phyloP scores from a whole-genome alignment of 1,139 yeast genomes.

The Lodderomyces metapsilosis region DNA sequence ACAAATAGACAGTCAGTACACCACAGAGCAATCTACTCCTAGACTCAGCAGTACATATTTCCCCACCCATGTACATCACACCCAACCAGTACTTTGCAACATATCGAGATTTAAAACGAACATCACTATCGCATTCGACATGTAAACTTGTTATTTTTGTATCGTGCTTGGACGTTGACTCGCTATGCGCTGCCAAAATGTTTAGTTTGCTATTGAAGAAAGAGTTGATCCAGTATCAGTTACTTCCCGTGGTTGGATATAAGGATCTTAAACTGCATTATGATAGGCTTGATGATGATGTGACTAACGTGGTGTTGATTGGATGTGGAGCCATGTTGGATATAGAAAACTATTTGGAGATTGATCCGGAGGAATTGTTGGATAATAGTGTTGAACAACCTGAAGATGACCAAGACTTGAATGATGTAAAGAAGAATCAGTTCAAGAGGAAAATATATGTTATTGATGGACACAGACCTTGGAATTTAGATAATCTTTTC shows the following conservation, averaged over 20 bases:
- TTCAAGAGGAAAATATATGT: conserved; percentile 55
- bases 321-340: conserved; percentile 98
- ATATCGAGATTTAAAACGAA: conserved; percentile 57
- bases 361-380: conserved; percentile 51
- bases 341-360: conserved; percentile 71
- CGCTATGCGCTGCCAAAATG: conserved; percentile 85
- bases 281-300: conserved; percentile 63
- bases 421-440: background rate
- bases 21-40: too few relatives aligned
- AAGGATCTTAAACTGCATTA: conserved; percentile 70
- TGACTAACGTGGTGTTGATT: conserved; percentile 72
- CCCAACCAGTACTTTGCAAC: conserved; percentile 60
- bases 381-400: background rate
- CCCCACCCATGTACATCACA: conserved; percentile 53
- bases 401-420: conserved; percentile 6
- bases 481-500: conserved; percentile 91
- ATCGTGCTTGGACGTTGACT: conserved; percentile 88
- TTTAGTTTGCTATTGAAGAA: conserved; percentile 68
- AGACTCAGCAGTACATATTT: too few relatives aligned
- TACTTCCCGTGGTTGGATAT: conserved; percentile 94
- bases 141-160: conserved; percentile 88
- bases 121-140: conserved; percentile 80
- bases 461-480: conserved; percentile 91
- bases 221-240: conserved; percentile 82
- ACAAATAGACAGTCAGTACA: too few relatives aligned